Evolutionary conservation across 129 eudicot genomes (phyloP).

Genomic region (Flaveria bidentis): DNA sequence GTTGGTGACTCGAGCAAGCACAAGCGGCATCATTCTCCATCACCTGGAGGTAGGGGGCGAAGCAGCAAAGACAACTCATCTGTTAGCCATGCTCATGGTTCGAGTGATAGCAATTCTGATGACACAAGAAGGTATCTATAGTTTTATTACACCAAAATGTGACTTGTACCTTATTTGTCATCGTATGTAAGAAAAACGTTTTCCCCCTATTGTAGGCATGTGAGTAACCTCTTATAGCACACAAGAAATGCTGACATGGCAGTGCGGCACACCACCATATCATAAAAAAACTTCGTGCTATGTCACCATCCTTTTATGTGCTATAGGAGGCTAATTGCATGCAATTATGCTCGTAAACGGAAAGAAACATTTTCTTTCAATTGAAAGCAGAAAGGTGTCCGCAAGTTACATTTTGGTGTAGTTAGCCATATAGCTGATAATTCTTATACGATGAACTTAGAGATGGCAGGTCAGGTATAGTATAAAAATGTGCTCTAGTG

Average conservation of each 20-base stretch:
- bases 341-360: neutral
- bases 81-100: slow-evolving; percentile 45
- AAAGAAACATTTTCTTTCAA: neutral
- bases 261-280: neutral
- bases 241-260: neutral
- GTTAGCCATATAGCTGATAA: neutral
- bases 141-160: neutral
- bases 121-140: slow-evolving; percentile 67
- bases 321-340: neutral
- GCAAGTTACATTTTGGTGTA: neutral
- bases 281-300: neutral
- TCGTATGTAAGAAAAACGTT: neutral
- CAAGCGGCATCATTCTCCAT: slow-evolving; percentile 65
- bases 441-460: neutral
- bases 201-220: neutral
- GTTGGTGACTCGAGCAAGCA: slow-evolving; percentile 54
- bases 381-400: neutral
- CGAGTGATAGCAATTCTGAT: slow-evolving; percentile 65
- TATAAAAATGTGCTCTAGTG: neutral
- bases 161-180: neutral
- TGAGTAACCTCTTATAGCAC: neutral
- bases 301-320: neutral
- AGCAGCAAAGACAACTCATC: slow-evolving; percentile 52
- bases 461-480: neutral
- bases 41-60: slow-evolving; percentile 63